Evolutionary conservation across 495 filamentous ascomycete species (phyloP), one percentile per base, ranked within the genome.

Genomic region (Cudoniella acicularis): DNA sequence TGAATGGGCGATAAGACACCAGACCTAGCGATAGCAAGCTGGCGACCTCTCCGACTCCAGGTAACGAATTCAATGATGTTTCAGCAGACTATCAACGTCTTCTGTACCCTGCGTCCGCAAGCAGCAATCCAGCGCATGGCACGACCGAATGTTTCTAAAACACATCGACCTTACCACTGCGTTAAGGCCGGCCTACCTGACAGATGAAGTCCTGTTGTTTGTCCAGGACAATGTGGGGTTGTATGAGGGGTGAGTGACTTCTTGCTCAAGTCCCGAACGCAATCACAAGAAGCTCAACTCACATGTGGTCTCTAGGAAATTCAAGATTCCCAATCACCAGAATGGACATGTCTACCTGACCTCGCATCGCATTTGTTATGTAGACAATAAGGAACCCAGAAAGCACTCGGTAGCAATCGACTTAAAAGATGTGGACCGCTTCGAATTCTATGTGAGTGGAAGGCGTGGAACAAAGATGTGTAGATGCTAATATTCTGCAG

Each of bases 271-370:
- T n/a, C n/a, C n/a, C n/a, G n/a, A n/a, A n/a, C n/a, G n/a, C n/a
- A n/a, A n/a, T n/a, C 51, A 22, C 25, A 24, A 16, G 18, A 22
- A 56, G 25, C 51, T 17, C 2, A 46, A 27, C 46, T 53, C 9
- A 43, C 40, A 24, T 24, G 8, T 36, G 64, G 45, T 54, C 57
- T 46, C 21, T 61, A 96, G 92, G 59, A 98, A 96, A 76, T 92
- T 84, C 79, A 98, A 98, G 74, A 83, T 98, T 51, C 88, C 91
- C n/a, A 84, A 90, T 62, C 88, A 91, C 43, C 95, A 99, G 67
- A 89, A 96, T 77, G 94, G 94, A 62, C 91, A 96, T 75, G 89
- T 91, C 42, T 99, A 99, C 68, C 75, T 99, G 64, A 98, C 94
- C 20, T 94, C 93, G 8, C 92, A 98, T 69, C 87, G 94, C 43